These are phyloP conservation scores for Neurospora discreta DNA, from an alignment of 495 filamentous ascomycete species.

Conservation along the genomic window DNA sequence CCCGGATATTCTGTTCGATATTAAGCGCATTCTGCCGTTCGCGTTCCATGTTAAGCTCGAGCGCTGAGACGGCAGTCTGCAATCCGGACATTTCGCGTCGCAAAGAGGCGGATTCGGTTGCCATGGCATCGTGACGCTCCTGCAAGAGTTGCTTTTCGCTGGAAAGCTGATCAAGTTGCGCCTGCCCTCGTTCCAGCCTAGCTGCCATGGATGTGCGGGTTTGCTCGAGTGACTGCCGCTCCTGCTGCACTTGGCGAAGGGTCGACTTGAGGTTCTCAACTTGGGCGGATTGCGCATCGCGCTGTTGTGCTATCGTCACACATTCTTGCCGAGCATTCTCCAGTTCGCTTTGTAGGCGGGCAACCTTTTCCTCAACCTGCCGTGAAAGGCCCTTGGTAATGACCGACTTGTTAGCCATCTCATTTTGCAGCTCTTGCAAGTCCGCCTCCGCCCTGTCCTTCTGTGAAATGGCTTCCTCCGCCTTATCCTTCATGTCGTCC, in stretches of 20 bases:
- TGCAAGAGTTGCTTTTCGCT: slow-evolving; percentile 66
- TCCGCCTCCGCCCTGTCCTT: slow-evolving; percentile 47
- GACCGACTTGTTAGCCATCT: slow-evolving; percentile 70
- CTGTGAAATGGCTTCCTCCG: slow-evolving; percentile 51
- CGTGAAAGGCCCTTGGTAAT: slow-evolving; percentile 64
- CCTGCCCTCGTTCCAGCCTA: slow-evolving; percentile 46
- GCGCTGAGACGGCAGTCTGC: slow-evolving; percentile 43
- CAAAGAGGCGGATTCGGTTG: slow-evolving; percentile 53
- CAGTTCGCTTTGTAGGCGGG: slow-evolving; percentile 54
- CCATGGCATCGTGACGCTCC: slow-evolving; percentile 56
- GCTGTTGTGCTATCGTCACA: slow-evolving; percentile 33
- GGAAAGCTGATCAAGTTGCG: slow-evolving; percentile 37
- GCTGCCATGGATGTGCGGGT: slow-evolving; percentile 43
- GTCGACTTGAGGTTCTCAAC: slow-evolving; percentile 33
- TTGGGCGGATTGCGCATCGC: slow-evolving; percentile 26
- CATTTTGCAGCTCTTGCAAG: slow-evolving; percentile 58
- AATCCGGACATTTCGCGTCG: slow-evolving; percentile 52
- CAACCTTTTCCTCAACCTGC: slow-evolving; percentile 61
- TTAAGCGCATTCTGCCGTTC: slow-evolving; percentile 49
- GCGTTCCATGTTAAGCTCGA: slow-evolving; percentile 47
- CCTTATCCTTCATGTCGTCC: slow-evolving; percentile 47
- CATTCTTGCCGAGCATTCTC: slow-evolving; percentile 49
- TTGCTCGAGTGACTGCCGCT: slow-evolving; percentile 45
- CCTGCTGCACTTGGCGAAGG: slow-evolving; percentile 29
- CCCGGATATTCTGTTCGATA: slow-evolving; percentile 43